Base-by-base conservation (phyloP, 345 rosid species). In the Laguncularia racemosa region DNA sequence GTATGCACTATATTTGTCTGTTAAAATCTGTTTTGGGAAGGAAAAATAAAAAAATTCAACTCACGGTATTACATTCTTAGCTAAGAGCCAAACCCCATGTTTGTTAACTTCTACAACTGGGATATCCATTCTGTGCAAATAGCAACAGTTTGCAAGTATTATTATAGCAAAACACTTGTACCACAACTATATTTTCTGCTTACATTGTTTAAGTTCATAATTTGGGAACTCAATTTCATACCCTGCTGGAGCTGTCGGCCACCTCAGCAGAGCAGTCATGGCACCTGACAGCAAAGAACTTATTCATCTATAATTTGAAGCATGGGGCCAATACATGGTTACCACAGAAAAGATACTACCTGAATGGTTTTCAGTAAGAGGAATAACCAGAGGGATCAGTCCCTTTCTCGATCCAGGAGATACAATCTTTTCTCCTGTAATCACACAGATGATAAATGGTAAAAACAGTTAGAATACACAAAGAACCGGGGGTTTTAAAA, bases 211-310 rank as follows among this genome's bases (percentile, higher is more conserved):
- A 13, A 16, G 47, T 45, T 19, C 61, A 26, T 19, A 26, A 43
- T 10, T 44, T 11, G 58, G 16, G 43, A 58, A n/a, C 44, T 0
- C 26, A 53, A 43, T 47, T 49, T 66, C 79, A 71, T 74, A 91
- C 96, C 89, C 91, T 18, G 84, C 68, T 68, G 95, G 91, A 73
- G 97, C 95, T 45, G 95, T 88, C 66, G 97, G 97, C 96, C 95
- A 88, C 63, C 95, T 76, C 70, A 91, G 69, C 77, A 91, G 64
- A 20, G 91, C 96, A 65, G 91, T 85, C 55, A 84, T 62, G 52
- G 81, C 66, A 64, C 96, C 97, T 88, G 68, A 14, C 40, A 57
- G 14, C 51, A 62, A 52, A 17, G 20, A 44, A 16, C 4, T 17
- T 23, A 18, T 21, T 18, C 16, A 14, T 23, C 19, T 13, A 14